Evolutionary conservation across 2,329 filamentous ascomycete genomes (phyloP), one percentile per base, ranked within the genome.

Genomic region (Cercospora janseana): DNA sequence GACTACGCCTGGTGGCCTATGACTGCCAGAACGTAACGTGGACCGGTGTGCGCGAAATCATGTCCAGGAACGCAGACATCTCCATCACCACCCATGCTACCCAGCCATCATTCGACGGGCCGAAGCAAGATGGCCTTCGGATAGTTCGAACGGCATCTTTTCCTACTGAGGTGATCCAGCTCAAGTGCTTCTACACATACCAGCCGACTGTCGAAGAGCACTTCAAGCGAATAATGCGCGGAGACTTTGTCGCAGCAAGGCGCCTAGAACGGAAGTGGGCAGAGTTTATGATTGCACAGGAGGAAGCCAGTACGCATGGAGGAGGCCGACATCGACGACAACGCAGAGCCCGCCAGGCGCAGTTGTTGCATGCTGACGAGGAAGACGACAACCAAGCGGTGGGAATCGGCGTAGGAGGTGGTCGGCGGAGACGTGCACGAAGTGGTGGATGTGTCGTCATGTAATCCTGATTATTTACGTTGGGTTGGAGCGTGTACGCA

Each of bases 181-280:
- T 97, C 34, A 96, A 95, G 69, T 95, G 90, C 70, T 97, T 92
- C 73, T 95, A 95, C 68, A 89, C 87, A 32, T 96, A 88, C 81
- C 92, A 97, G 71, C 88, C 88, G 72, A 96, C 90, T 0, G 90
- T 96, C 4, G 87, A 96, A 59, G 90, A 96, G 68, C 92, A 97
- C 69, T 90, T 84, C 46, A 92, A 91, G 72, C 82, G 91, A 3
- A 88, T 96, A 0, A 69, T 95, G 44, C 77, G 81, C 4, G 88
- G 88, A 5, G 87, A 95, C 55, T 79, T 89, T 51, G 75, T 77
- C 0, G 79, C 87, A 1, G 93, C 93, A 0, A 78, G 77, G 28
- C 77, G 88, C n/a, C 76, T 97, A 15, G 91, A 95, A 74, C 79
- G 84, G 57, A 94, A 92, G 67, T 97, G 92, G 92, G 86, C 86